Base-by-base conservation (phyloP, 148 eudicot species). In the Fagopyrum esculentum region DNA sequence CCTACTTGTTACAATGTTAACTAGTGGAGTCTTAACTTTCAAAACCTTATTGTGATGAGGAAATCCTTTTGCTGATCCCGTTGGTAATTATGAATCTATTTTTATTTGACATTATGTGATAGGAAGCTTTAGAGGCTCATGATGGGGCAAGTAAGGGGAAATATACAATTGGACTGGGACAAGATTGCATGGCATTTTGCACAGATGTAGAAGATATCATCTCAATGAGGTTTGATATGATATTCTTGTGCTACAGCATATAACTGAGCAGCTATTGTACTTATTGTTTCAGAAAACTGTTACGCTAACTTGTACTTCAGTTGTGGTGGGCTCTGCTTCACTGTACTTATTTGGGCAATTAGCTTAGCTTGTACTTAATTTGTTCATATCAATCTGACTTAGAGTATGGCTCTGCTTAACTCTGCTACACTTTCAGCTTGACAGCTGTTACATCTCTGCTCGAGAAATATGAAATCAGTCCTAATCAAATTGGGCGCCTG, bases 91-190 rank as follows among this genome's bases (percentile, higher is more conserved):
- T 11, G 47, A 66, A 40, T 66, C 13, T 66, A 13, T 19, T 47
- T 45, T 77, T 29, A 10, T 76, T 69, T 22, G 16, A n/a, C 54
- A 19, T 78, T 55, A 51, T 11, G 1, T 74, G 73, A 77, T 60
- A 95, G 99, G 98, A 90, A 83, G 85, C 86, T 51, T 77, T 95
- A 85, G 99, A 95, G 88, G 91, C 84, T 75, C 88, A 90, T 87
- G 98, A 95, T 90, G 98, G 97, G 29, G 97, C 81, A 75, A 92
- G 99, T 81, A 92, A 92, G 79, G 99, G 99, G 73, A 95, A 95
- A 73, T 95, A 95, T 84, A 95, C 99, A 52, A 95, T 95, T 83
- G 99, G 99, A 26, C 98, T 95, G 57, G 99, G 99, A 73, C 99
- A 95, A 78, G 99, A 95, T 76, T 92, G 98, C 80, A 89, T 95